Evolutionary conservation across 805 yeast genomes (phyloP).

Genomic region (Monosporozyma unispora): DNA sequence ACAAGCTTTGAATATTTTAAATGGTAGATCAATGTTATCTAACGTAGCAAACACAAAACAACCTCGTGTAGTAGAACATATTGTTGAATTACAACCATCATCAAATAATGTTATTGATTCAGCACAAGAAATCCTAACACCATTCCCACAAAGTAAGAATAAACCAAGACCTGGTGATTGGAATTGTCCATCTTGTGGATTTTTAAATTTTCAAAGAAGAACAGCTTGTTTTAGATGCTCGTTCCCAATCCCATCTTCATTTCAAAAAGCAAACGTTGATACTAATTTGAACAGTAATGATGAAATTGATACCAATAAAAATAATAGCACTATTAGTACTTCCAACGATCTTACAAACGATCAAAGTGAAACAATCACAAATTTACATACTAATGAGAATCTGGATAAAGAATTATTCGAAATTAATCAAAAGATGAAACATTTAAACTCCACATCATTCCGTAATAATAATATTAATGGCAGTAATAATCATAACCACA

Average conservation of each 20-base stretch:
- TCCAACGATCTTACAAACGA: conserved; percentile 2
- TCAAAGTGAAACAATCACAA: conserved; percentile 5
- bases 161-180: conserved; percentile 95
- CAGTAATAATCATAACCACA: too few species aligned
- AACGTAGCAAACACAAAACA: conserved; percentile 30
- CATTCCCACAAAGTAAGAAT: conserved; percentile 79
- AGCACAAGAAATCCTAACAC: conserved; percentile 72
- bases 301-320: background rate
- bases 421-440: conserved; percentile 3
- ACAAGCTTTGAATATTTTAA: conserved; percentile 58
- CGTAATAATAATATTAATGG: conserved; percentile 5
- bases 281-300: too few species aligned
- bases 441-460: conserved; percentile 1
- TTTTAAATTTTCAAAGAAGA: conserved; percentile 87
- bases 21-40: conserved; percentile 48
- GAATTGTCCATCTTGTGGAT: conserved; percentile 96
- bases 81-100: conserved; percentile 82
- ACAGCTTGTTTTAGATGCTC: conserved; percentile 91
- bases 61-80: conserved; percentile 42
- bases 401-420: background rate
- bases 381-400: conserved; percentile 4
- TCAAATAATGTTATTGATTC: conserved; percentile 67
- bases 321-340: background rate
- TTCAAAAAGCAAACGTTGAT: background rate
- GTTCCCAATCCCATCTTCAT: conserved; percentile 60